Evolutionary conservation across 129 eudicot genomes (phyloP).

Genomic region (Pseudognaphalium luteoalbum): DNA sequence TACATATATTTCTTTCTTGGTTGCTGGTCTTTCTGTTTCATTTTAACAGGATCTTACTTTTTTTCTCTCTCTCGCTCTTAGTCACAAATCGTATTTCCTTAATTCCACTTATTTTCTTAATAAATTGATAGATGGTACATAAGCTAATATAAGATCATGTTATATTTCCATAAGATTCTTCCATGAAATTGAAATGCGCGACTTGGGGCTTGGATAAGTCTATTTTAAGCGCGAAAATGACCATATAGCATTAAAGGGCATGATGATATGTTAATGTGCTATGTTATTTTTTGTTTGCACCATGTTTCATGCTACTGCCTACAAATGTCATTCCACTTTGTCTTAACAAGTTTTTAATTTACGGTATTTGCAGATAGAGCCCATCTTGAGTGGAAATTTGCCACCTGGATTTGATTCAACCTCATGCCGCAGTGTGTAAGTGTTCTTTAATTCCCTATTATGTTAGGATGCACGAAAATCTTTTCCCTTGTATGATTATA

Average conservation of each 20-base stretch:
- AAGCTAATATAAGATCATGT: constrained; percentile 22
- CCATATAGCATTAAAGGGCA: background rate
- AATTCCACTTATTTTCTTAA: background rate
- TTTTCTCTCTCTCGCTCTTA: background rate
- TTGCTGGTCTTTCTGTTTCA: constrained; percentile 6
- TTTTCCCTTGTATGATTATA: background rate
- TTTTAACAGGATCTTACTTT: background rate
- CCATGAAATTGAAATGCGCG: background rate
- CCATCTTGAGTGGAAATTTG: constrained; percentile 71
- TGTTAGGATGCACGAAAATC: background rate
- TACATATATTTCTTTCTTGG: background rate
- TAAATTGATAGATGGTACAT: background rate
- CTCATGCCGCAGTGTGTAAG: constrained; percentile 81
- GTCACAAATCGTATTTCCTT: constrained; percentile 5
- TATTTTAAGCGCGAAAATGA: constrained; percentile 14
- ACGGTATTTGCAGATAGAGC: constrained; percentile 62
- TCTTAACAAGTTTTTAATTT: constrained; percentile 16
- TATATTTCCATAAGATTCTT: constrained; percentile 2
- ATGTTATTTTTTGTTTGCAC: background rate
- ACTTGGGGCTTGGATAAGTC: constrained; percentile 8
- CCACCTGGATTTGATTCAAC: constrained; percentile 74
- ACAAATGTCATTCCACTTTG: constrained; percentile 10
- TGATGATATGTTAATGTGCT: too few relatives aligned
- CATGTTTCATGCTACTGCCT: constrained; percentile 1
- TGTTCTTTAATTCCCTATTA: background rate